Percentiles rank a stretch among this genome's conserved stretches.
Evolutionary conservation across 1,284 basidiomycete species (phyloP).

Genomic region (Cutaneotrichosporon cyanovorans): DNA sequence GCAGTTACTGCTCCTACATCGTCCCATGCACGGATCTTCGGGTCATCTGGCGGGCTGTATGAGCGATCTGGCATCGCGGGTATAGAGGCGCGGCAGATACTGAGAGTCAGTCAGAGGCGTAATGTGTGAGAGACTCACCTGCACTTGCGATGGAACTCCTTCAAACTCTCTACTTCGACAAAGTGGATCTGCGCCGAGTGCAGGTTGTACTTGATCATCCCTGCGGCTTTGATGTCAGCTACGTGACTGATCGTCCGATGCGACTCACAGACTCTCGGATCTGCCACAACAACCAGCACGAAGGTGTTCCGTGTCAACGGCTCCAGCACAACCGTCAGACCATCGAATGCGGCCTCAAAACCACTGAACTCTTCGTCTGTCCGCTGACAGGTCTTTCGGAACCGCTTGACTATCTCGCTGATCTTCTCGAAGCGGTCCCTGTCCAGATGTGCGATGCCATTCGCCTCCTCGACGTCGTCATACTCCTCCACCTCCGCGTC

Average conservation of each 20-base stretch:
- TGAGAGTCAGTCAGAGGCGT: slow-evolving; percentile 4
- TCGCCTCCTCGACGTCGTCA: slow-evolving; percentile 29
- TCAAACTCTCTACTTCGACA: slow-evolving; percentile 40
- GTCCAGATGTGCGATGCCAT: slow-evolving; percentile 55
- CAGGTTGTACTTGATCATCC: slow-evolving; percentile 48
- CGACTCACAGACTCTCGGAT: slow-evolving; percentile 70
- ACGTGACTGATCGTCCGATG: no score
- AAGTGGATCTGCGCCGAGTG: slow-evolving; percentile 47
- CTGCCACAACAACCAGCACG: slow-evolving; percentile 72
- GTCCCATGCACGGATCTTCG: slow-evolving; percentile 33
- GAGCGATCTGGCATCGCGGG: slow-evolving; percentile 21
- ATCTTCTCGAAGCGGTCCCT: slow-evolving; percentile 89
- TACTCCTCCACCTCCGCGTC: slow-evolving; percentile 37
- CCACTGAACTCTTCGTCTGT: slow-evolving; percentile 65
- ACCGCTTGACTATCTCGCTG: slow-evolving; percentile 88
- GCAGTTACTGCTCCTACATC: slow-evolving; percentile 21
- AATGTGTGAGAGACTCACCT: slow-evolving; percentile 21
- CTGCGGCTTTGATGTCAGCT: neutral
- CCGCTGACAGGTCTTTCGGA: slow-evolving; percentile 76
- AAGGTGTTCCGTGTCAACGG: slow-evolving; percentile 92
- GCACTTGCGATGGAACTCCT: slow-evolving; percentile 37
- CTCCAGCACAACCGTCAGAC: slow-evolving; percentile 76
- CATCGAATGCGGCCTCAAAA: slow-evolving; percentile 73
- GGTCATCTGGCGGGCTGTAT: slow-evolving; percentile 28
- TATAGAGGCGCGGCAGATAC: slow-evolving; percentile 24